Evolutionary conservation across 192 early-diverging fungal genomes (phyloP).

Genomic region (Coemansia interrupta): DNA sequence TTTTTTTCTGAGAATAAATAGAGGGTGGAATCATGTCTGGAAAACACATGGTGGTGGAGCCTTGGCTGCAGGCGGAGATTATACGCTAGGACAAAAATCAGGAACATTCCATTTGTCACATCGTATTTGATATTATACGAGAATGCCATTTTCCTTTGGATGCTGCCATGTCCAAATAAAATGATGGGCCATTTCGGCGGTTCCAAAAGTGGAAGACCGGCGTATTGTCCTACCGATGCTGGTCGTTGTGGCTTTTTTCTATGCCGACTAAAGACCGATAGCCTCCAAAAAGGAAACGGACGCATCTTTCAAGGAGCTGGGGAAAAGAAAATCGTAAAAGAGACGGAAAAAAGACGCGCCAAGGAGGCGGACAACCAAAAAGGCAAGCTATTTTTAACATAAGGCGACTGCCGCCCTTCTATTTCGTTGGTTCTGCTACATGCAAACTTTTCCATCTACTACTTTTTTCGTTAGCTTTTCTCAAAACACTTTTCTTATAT

Average conservation of each 20-base stretch:
- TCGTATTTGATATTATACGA: no score
- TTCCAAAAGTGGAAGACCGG: neutral
- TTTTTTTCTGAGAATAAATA: no score
- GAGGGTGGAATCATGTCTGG: no score
- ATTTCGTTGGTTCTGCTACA: neutral
- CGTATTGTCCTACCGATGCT: neutral
- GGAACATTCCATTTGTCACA: no score
- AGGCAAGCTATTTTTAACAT: neutral
- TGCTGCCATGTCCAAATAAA: no score
- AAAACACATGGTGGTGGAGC: no score
- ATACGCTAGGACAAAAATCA: no score
- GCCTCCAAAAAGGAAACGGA: neutral
- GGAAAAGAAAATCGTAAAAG: neutral
- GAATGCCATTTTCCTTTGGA: no score
- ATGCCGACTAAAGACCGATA: neutral
- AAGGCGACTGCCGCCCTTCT: neutral
- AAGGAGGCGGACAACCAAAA: constrained; percentile 8
- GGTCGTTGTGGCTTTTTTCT: neutral
- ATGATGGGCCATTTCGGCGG: no score
- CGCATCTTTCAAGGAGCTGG: neutral
- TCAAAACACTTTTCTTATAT: neutral
- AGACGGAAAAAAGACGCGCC: neutral
- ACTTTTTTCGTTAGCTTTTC: neutral
- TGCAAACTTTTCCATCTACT: neutral
- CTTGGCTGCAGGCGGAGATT: no score